phyloP scores from a whole-genome alignment of 1,139 yeast species.

The Debaryomyces singareniensis region DNA sequence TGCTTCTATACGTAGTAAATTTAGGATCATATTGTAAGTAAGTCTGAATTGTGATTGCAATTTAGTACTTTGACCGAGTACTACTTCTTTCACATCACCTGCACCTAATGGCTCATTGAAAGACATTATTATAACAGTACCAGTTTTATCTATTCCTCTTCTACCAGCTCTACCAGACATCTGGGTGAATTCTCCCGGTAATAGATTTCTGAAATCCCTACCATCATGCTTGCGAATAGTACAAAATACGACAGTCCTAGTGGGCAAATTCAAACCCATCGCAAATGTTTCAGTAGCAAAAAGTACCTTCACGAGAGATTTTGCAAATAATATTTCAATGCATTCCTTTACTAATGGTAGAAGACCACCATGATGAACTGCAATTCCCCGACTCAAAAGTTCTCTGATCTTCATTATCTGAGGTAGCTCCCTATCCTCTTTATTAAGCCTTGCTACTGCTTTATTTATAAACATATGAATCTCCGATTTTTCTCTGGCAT shows the following conservation, averaged over 20 bases:
- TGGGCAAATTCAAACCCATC: slow-evolving; percentile 95
- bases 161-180: slow-evolving; percentile 99
- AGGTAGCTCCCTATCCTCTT: slow-evolving; percentile 89
- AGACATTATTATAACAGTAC: slow-evolving; percentile 94
- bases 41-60: slow-evolving; percentile 86
- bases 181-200: slow-evolving; percentile 96
- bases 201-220: slow-evolving; percentile 64
- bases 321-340: slow-evolving; percentile 86
- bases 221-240: slow-evolving; percentile 89
- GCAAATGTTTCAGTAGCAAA: slow-evolving; percentile 99
- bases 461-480: slow-evolving; percentile 88
- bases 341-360: slow-evolving; percentile 93
- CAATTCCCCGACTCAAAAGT: slow-evolving; percentile 83
- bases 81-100: slow-evolving; percentile 65
- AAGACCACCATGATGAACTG: slow-evolving; percentile 96
- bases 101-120: slow-evolving; percentile 64
- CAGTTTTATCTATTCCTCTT: slow-evolving; percentile 89
- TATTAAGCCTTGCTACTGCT: slow-evolving; percentile 80
- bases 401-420: slow-evolving; percentile 81
- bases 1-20: slow-evolving; percentile 87
- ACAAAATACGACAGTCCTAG: slow-evolving; percentile 90
- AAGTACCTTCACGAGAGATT: slow-evolving; percentile 76
- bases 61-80: slow-evolving; percentile 84
- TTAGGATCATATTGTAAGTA: slow-evolving; percentile 93
- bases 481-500: slow-evolving; percentile 78